Evolutionary conservation across 1,284 basidiomycete genomes (phyloP).

Genomic region (Cutaneotrichosporon spelunceum): DNA sequence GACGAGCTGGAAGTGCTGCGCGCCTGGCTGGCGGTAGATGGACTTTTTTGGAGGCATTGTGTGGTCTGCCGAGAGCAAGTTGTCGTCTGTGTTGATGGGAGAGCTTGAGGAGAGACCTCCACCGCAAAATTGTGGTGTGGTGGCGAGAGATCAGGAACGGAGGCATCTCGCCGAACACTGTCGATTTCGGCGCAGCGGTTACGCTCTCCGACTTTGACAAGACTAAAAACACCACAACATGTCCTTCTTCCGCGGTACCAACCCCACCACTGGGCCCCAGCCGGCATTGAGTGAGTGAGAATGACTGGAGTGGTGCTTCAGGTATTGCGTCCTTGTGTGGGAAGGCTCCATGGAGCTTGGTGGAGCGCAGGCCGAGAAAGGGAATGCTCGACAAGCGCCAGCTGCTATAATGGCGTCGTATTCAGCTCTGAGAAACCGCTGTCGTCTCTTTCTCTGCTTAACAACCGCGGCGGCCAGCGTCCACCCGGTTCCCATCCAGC

Average conservation of each 20-base stretch:
- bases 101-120: slow-evolving; percentile 10
- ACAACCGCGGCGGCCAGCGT: not conserved
- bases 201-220: not conserved
- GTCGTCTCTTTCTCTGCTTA: too few relatives aligned
- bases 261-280: not conserved
- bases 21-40: slow-evolving; percentile 81
- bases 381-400: not conserved
- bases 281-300: slow-evolving; percentile 6
- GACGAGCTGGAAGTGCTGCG: slow-evolving; percentile 93
- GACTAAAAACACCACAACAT: slow-evolving; percentile 5
- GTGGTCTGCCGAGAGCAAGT: too few relatives aligned
- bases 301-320: not conserved
- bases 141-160: slow-evolving; percentile 5
- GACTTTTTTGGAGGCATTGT: slow-evolving; percentile 58
- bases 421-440: too few relatives aligned
- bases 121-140: slow-evolving; percentile 14
- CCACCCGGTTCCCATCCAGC: not conserved
- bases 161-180: slow-evolving; percentile 2
- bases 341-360: not conserved
- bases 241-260: slow-evolving; percentile 14
- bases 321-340: not conserved
- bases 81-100: slow-evolving; percentile 1
- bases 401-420: not conserved
- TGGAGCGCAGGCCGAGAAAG: not conserved
- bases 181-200: not conserved